Base-by-base conservation (phyloP, 225 moss, liverwort and hornwort genomes). In the Physcomitrium patens region DNA sequence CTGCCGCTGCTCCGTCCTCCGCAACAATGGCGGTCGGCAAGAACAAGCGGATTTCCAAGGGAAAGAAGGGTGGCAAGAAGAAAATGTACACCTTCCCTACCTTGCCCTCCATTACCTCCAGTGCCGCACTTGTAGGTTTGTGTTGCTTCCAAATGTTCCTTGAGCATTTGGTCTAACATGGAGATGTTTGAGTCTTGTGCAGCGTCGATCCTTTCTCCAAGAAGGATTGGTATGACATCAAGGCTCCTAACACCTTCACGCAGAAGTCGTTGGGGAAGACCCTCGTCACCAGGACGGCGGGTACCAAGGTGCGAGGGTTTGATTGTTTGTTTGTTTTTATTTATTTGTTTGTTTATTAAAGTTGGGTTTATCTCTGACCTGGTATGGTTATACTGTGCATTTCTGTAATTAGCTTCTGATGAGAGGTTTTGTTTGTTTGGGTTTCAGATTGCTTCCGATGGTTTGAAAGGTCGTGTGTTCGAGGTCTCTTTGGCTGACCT, bases 141-240 rank as follows among this genome's bases (percentile, higher is more conserved):
- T 19, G n/a, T 42, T 18, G n/a, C 10, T 14, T 20, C 23, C 19
- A 15, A 9, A 43, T 8, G 12, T 22, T 50, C n/a, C 42, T 44
- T 28, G 27, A 23, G 31, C 31, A 19, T 70, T 43, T 45, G 44
- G 17, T 14, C 47, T 69, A 1, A 73, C 0, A 20, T 48, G 41
- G 17, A 3, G 66, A 12, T 67, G 31, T 23, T 13, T 14, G 63
- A 12, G 24, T 16, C 18, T 51, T 24, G 37, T 69, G 77, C 74
- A 86, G 86, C 77, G 90, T 90, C 37, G 90, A 90, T 68, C 90
- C 90, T 10, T 90, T 90, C 85, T 90, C 90, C 44, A 90, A 90
- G 90, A 90, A 90, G 83, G 90, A 90, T 57, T 87, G 90, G 90
- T 90, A 90, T 83, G 90, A 90, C 57, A 90, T 90, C 79, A 90